Percentiles rank a stretch among this genome's conserved stretches.
Evolutionary conservation across 352 stramenopile species (phyloP).

Genomic region (Globisporangium carolinianum): DNA sequence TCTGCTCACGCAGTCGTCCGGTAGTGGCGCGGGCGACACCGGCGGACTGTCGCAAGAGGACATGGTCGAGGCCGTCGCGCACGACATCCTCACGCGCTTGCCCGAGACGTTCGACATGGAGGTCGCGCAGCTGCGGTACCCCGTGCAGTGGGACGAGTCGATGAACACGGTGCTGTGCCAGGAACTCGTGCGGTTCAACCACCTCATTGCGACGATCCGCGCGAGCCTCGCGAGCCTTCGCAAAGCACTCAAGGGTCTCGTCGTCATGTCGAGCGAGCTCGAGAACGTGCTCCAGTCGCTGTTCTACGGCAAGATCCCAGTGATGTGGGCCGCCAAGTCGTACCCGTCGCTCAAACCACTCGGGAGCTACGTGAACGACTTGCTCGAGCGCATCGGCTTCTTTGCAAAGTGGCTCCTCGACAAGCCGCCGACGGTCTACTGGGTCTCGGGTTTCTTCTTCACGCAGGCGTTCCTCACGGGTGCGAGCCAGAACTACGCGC

Average conservation of each 20-base stretch:
- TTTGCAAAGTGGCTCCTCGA: slow-evolving; percentile 88
- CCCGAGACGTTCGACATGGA: slow-evolving; percentile 92
- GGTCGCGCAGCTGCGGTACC: slow-evolving; percentile 87
- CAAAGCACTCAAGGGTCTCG: slow-evolving; percentile 89
- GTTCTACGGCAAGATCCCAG: slow-evolving; percentile 90
- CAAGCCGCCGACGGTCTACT: slow-evolving; percentile 87
- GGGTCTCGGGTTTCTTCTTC: slow-evolving; percentile 95
- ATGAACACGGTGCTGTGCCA: slow-evolving; percentile 94
- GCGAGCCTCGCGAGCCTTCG: slow-evolving; percentile 78
- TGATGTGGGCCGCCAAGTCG: slow-evolving; percentile 84
- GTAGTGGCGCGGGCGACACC: slow-evolving; percentile 42
- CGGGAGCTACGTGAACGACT: slow-evolving; percentile 85
- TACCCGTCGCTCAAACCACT: slow-evolving; percentile 93
- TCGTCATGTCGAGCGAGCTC: slow-evolving; percentile 92
- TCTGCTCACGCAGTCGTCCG: slow-evolving; percentile 85
- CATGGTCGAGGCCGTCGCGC: slow-evolving; percentile 81
- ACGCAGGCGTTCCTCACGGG: slow-evolving; percentile 94
- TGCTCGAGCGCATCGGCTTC: slow-evolving; percentile 89
- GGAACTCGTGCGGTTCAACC: slow-evolving; percentile 93
- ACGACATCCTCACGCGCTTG: slow-evolving; percentile 81
- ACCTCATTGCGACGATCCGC: slow-evolving; percentile 85
- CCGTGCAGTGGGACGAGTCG: slow-evolving; percentile 88
- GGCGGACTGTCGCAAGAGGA: slow-evolving; percentile 81
- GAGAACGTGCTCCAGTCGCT: slow-evolving; percentile 91
- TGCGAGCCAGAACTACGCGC: slow-evolving; percentile 91